Evolutionary conservation across 2,329 filamentous ascomycete genomes (phyloP), one percentile per base, ranked within the genome.

Genomic region (Blastomyces percursus): DNA sequence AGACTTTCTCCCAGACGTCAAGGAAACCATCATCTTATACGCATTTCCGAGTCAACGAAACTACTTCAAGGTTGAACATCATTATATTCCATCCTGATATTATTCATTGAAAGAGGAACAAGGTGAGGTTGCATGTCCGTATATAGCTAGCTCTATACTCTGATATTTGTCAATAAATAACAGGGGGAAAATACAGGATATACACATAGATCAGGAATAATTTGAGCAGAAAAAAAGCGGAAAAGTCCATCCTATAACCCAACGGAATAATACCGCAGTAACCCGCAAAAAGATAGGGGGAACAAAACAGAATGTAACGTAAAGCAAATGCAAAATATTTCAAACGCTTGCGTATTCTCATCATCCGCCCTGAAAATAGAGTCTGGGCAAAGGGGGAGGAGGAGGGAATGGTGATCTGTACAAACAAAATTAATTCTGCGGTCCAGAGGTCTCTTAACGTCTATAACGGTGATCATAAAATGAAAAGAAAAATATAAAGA

Each of bases 291-390:
- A 38, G 9, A 38, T 12, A 44, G 3, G 8, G 19, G n/a, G 8
- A 46, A 44, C 44, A 59, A 30, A 30, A 32, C 4, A 14, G 30
- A 48, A 59, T 2, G 40, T 12, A 59, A 59, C 30, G 40, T 24
- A 27, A 32, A 59, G 11, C 8, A 19, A 46, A 24, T 48, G 46
- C 46, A 48, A 24, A 48, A 48, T 48, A 48, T 48, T 48, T 24
- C 12, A 44, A 59, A 44, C 44, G 30, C 56, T 46, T 6, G 44
- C 40, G 44, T 48, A 58, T 59, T 59, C 56, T 59, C 56, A 14
- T 59, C 12, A 48, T 44, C 27, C n/a, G n/a, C n/a, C 7, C 38
- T 14, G 1, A n/a, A 42, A 59, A 59, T 12, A 44, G 40, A 30
- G 40, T 42, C 0, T 40, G 14, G 21, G 16, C 24, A 27, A 44